phyloP scores from a whole-genome alignment of 2,329 filamentous ascomycete species.

The Colletotrichum neosansevieriae region DNA sequence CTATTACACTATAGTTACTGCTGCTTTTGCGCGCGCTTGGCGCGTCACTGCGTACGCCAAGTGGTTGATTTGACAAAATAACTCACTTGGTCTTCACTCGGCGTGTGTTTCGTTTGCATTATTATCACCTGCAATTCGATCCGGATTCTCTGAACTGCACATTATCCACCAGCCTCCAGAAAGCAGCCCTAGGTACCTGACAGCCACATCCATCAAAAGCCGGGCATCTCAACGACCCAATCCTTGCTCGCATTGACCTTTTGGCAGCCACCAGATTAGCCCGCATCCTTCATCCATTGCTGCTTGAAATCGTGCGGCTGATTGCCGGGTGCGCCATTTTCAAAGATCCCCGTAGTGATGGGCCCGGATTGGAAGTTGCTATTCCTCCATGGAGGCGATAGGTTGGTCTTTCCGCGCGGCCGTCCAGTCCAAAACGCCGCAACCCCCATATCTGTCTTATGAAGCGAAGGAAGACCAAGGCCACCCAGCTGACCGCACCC shows the following conservation, averaged over 20 bases:
- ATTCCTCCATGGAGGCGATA: slow-evolving; percentile 56
- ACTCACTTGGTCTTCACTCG: too few relatives aligned
- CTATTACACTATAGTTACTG: too few relatives aligned
- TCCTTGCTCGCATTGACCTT: not conserved
- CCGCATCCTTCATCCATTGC: not conserved
- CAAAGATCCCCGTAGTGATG: slow-evolving; percentile 12
- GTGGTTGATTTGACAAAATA: too few relatives aligned
- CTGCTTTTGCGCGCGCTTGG: too few relatives aligned
- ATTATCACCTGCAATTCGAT: too few relatives aligned
- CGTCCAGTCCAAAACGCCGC: not conserved
- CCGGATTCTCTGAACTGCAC: not conserved
- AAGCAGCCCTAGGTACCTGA: slow-evolving; percentile 9
- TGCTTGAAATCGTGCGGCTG: not conserved
- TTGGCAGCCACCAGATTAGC: not conserved
- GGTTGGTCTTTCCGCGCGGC: slow-evolving; percentile 46
- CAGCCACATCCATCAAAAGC: not conserved
- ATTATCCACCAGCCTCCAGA: not conserved
- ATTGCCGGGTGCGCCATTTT: not conserved
- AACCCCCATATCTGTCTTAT: not conserved
- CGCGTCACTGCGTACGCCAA: too few relatives aligned
- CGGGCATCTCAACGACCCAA: not conserved
- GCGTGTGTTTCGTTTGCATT: too few relatives aligned
- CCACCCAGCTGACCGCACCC: slow-evolving; percentile 7
- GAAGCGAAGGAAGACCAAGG: not conserved
- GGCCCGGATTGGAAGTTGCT: slow-evolving; percentile 35